Evolutionary conservation across 2,329 filamentous ascomycete species (phyloP), one percentile per base, ranked within the genome.

Genomic region (Colletotrichum sp.): DNA sequence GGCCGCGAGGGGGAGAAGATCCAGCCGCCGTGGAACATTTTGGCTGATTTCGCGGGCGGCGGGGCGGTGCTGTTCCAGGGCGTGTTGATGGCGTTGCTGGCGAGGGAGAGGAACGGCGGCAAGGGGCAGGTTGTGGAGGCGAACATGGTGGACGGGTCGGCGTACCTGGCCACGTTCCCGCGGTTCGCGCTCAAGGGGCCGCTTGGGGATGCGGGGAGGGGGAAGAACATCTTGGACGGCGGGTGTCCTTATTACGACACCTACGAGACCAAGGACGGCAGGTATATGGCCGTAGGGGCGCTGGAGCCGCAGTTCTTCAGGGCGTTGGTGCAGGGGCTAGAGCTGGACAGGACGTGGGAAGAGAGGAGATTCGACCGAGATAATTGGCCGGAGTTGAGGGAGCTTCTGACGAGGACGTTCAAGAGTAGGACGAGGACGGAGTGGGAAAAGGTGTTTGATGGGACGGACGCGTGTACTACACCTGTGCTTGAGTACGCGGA

Each of bases 81-180:
- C 0, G 92, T 98, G 6, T 84, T 98, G 71, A 87, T 98, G 25
- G 96, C 97, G 0, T 84, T 98, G 75, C 80, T 97, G 12, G 89
- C 92, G 16, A 88, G 95, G 39, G 86, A 89, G 65, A 86, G 84
- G 58, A 92, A 88, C 0, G 74, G 74, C 4, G 95, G 95, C 0
- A 86, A 86, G 3, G 96, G 96, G 0, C 96, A 98, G 85, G 93
- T 98, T 15, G 96, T 98, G 10, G 95, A 98, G 86, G 95, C 95
- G 18, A 98, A 98, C 84, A 98, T 98, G 96, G 96, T 98, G 15
- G 96, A 98, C 85, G 96, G 96, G 10, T 91, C 91, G 27, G 91
- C 92, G 43, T 96, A 96, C 83, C 86, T 98, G 30, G 93, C 93
- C 2, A 94, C 93, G 0, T 96, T 96, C 85, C 93, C 94, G 67